phyloP scores from a whole-genome alignment of 2,329 filamentous ascomycete genomes.

The Aaosphaeria pasadenensis region DNA sequence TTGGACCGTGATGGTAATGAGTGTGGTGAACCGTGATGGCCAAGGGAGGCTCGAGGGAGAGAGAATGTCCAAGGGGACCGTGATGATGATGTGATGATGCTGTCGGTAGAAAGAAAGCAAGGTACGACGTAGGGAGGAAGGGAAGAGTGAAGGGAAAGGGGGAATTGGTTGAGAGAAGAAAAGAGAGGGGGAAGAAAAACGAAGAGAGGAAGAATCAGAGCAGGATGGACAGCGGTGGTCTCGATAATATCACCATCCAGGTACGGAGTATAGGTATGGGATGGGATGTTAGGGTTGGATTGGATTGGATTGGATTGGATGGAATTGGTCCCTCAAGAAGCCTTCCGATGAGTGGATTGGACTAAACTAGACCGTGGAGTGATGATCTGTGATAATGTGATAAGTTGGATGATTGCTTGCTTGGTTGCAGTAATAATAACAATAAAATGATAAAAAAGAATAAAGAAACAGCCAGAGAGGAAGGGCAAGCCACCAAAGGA shows the following conservation, averaged over 20 bases:
- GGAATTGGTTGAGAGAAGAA: conserved; percentile 4
- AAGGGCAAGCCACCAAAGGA: background rate
- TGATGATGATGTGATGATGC: background rate
- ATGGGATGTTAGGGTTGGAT: no score
- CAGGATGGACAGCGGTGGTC: background rate
- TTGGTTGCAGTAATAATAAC: background rate
- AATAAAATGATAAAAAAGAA: no score
- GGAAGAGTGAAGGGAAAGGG: conserved; percentile 1
- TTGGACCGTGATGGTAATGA: background rate
- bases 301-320: no score
- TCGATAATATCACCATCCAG: no score
- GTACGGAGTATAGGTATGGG: no score
- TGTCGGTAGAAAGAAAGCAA: background rate
- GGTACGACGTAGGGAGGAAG: background rate
- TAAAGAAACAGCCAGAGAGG: background rate
- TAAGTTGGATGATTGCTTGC: background rate
- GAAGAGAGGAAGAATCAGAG: background rate
- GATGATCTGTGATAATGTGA: background rate
- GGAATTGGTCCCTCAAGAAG: no score
- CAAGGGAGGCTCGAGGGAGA: background rate
- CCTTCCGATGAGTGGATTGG: no score
- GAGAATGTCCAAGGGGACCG: background rate
- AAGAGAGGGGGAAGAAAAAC: conserved; percentile 8
- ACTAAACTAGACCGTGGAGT: background rate
- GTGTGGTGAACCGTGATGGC: background rate